These are phyloP conservation scores for Cercospora canescens DNA, from an alignment of 2,329 filamentous ascomycete genomes.

Conservation along the genomic window DNA sequence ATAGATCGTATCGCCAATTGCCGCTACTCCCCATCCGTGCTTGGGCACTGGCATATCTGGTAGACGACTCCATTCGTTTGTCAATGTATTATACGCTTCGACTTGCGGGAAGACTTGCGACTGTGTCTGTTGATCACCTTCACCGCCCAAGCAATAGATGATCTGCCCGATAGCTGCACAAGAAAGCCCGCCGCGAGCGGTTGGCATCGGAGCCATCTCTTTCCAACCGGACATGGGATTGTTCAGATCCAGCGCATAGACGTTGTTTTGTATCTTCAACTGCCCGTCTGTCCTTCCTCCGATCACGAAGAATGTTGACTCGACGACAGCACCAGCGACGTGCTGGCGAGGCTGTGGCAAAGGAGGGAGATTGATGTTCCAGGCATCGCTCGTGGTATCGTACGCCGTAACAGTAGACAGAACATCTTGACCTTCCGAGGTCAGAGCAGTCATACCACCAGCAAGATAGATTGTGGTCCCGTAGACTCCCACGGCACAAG, in stretches of 20 bases:
- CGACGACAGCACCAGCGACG: conserved; percentile 10
- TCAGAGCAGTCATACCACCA: conserved; percentile 11
- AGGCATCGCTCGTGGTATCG: conserved; percentile 3
- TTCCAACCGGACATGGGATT: not conserved
- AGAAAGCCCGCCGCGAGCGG: conserved; percentile 10
- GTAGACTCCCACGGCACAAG: conserved; percentile 11
- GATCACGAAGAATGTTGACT: conserved; percentile 6
- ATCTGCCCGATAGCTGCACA: conserved; percentile 2
- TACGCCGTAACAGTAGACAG: conserved; percentile 7
- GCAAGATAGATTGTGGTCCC: conserved; percentile 11
- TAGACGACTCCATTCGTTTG: conserved; percentile 2
- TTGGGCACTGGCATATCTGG: conserved; percentile 6
- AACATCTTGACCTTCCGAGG: not conserved
- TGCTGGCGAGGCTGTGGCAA: conserved; percentile 13
- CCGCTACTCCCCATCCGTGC: conserved; percentile 11
- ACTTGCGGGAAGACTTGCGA: conserved; percentile 7
- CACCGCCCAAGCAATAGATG: conserved; percentile 15
- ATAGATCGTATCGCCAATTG: conserved; percentile 7
- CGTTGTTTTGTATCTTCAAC: conserved; percentile 5
- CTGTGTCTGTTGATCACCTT: conserved; percentile 4
- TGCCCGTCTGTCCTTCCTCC: conserved; percentile 10
- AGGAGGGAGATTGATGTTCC: conserved; percentile 5
- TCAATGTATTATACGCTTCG: conserved; percentile 6
- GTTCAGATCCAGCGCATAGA: conserved; percentile 9
- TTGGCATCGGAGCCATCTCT: conserved; percentile 8